These are phyloP conservation scores for Leptodontidium sp. DNA, from an alignment of 2,329 filamentous ascomycete genomes.

Conservation along the genomic window DNA sequence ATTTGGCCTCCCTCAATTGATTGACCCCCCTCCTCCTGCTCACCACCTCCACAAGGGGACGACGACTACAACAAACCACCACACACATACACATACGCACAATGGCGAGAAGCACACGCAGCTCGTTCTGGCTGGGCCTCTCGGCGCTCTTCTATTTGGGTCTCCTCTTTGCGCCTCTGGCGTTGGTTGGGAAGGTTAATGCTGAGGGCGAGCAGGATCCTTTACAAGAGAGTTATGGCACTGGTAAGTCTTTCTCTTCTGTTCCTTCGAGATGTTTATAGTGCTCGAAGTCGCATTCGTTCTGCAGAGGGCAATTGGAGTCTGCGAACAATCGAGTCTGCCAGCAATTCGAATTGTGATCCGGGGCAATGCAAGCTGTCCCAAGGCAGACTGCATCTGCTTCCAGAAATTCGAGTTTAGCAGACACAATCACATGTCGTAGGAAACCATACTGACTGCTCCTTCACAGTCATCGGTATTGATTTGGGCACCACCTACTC, in stretches of 20 bases:
- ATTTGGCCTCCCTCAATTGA: not conserved
- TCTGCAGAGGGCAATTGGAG: not conserved
- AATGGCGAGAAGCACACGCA: slow-evolving; percentile 37
- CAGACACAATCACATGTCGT: not conserved
- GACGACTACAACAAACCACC: not conserved
- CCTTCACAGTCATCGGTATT: slow-evolving; percentile 82
- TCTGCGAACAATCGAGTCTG: not conserved
- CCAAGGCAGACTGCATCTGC: not conserved
- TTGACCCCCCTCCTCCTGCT: not conserved
- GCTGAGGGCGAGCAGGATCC: slow-evolving; percentile 75
- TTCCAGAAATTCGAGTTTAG: not conserved
- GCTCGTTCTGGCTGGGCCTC: slow-evolving; percentile 80
- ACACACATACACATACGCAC: not conserved
- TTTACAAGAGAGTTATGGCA: slow-evolving; percentile 77
- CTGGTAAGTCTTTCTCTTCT: slow-evolving; percentile 55
- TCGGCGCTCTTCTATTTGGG: slow-evolving; percentile 92
- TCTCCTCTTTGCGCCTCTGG: slow-evolving; percentile 86
- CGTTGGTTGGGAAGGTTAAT: slow-evolving; percentile 78
- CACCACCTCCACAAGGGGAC: slow-evolving; percentile 6
- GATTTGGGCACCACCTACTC: slow-evolving; percentile 91
- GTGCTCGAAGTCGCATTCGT: too few species aligned
- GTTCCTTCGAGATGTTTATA: too few species aligned
- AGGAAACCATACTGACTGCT: slow-evolving; percentile 29
- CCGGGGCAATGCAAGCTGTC: too few species aligned
- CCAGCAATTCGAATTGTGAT: not conserved